Evolutionary conservation across 1,284 basidiomycete species (phyloP).

Genomic region (Cystobasidiaceae sp.): DNA sequence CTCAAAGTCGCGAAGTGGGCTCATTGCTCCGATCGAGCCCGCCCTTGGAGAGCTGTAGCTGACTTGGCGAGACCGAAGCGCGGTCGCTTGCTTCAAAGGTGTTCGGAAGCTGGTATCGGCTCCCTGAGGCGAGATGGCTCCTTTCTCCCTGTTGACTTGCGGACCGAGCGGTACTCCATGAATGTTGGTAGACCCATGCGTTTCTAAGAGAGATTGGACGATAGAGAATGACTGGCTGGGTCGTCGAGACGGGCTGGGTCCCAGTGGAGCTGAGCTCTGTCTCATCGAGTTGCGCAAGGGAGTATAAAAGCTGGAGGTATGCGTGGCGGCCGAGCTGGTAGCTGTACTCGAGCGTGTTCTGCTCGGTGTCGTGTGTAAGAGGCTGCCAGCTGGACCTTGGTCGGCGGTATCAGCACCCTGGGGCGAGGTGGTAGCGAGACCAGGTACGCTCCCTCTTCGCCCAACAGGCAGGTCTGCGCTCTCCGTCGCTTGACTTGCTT

Average conservation of each 20-base stretch:
- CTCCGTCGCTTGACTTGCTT: background rate
- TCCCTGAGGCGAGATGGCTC: no score
- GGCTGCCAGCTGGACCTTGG: no score
- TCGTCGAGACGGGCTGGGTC: background rate
- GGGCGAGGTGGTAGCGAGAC: no score
- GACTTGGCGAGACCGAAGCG: no score
- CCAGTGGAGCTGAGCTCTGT: background rate
- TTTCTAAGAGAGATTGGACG: constrained; percentile 12
- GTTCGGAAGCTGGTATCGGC: no score
- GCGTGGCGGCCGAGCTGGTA: constrained; percentile 7
- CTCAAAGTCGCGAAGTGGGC: no score
- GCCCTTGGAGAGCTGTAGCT: no score
- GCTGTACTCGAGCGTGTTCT: constrained; percentile 14
- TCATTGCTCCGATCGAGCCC: no score
- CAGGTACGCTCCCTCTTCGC: no score
- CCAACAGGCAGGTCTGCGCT: background rate
- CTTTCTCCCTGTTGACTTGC: background rate
- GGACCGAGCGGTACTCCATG: constrained; percentile 5
- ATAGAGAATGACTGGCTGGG: constrained; percentile 12
- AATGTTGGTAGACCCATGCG: constrained; percentile 2
- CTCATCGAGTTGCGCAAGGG: constrained; percentile 5
- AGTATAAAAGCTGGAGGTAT: constrained; percentile 12
- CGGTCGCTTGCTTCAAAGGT: no score
- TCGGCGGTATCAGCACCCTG: no score
- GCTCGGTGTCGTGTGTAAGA: background rate